Percentiles rank a stretch among this genome's conserved stretches.
These are phyloP conservation scores for Taiozyma sp. DNA, from an alignment of 1,139 yeast species.

Conservation along the genomic window DNA sequence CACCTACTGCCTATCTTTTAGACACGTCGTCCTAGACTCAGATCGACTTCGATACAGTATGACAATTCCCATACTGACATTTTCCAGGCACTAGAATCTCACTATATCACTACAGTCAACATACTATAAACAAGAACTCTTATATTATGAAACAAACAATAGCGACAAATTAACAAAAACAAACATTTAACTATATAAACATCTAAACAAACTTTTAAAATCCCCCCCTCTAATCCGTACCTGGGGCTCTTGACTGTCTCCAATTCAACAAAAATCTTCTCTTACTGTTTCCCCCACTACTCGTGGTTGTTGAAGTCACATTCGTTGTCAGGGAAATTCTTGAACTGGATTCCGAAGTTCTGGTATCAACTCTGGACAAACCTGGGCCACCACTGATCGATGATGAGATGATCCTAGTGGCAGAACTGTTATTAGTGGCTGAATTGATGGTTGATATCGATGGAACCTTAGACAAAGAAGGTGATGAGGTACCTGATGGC, in stretches of 20 bases:
- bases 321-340: constrained; percentile 9
- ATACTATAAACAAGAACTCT: too few relatives aligned
- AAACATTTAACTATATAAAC: neutral
- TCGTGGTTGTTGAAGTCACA: constrained; percentile 11
- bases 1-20: too few relatives aligned
- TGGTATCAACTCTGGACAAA: constrained; percentile 18
- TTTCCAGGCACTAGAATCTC: too few relatives aligned
- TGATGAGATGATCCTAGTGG: neutral
- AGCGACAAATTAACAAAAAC: neutral
- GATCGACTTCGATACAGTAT: too few relatives aligned
- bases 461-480: constrained; percentile 16
- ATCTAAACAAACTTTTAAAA: neutral
- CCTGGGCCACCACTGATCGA: constrained; percentile 9
- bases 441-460: constrained; percentile 11
- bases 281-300: constrained; percentile 23
- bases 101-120: too few relatives aligned
- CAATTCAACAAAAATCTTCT: constrained; percentile 43
- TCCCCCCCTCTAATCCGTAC: neutral
- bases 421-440: neutral
- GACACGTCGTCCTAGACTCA: too few relatives aligned
- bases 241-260: constrained; percentile 30
- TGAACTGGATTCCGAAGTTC: constrained; percentile 22
- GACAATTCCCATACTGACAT: too few relatives aligned
- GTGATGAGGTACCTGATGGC: constrained; percentile 10
- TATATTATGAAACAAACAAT: neutral